Base-by-base conservation (phyloP, 805 yeast species). In the Metschnikowia vanudenii region DNA sequence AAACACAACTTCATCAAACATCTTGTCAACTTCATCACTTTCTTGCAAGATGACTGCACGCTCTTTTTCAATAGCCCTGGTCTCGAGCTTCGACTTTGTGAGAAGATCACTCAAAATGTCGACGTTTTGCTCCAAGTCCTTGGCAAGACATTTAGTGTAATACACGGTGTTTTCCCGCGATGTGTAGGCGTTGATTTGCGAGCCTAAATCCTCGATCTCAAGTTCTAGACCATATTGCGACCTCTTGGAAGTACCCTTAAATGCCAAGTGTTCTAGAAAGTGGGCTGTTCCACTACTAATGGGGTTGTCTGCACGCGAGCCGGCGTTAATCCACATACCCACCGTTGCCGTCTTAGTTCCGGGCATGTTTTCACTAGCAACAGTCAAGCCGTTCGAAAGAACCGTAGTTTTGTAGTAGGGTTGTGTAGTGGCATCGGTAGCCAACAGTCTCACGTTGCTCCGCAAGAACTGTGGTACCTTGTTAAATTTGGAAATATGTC, bases 311-410 rank as follows among this genome's bases (percentile, higher is more conserved):
- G 98, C 98, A 52, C 99, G 78, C 3, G 97, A 91, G 2, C 99
- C 99, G 34, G 99, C 97, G 68, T 94, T 97, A 51, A 94, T 90
- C 92, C 97, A 95, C 45, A 94, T 92, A 2, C 98, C 99, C 12
- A 94, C 97, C 1, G 99, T 94, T 51, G 99, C 98, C 37, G 97
- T 90, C 56, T 85, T 78, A 7, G 95, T 84, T 52, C 86, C 84
- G 10, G 98, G 98, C 63, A 87, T 81, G 37, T 76, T 61, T 64
- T 94, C 98, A 38, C 95, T 79, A 45, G 98, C 99, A 33, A 92
- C 96, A 0, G 97, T 92, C 37, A 94, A 69, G 2, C 99, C 99
- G 63, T 94, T 94, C n/a, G 84, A 73, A 43, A 94, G 74, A 3
- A 84, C 80, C 1, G 97, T 80, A 9, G 90, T 86, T 61, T 76